Base-by-base conservation (phyloP, 176 grass and related monocot genomes). In the Miscanthus lutarioriparius region DNA sequence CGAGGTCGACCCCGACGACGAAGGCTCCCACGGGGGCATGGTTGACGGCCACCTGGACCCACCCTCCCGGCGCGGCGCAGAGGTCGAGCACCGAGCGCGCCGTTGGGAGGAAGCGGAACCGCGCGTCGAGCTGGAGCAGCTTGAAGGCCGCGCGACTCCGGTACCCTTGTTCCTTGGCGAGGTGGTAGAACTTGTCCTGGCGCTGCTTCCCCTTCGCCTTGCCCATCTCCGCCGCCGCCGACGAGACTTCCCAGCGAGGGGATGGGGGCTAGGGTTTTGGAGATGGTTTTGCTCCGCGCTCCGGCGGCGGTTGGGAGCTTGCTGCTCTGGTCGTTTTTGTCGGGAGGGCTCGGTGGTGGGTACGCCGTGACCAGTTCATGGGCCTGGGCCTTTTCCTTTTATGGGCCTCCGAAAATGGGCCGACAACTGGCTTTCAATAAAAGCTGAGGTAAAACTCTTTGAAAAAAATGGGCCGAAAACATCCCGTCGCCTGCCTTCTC, bases 121-220 rank as follows among this genome's bases (percentile, higher is more conserved):
- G 91, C 20, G 96, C 87, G 59, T 98, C 96, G 30, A 96, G 96
- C 80, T 98, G 96, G 37, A 99, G 89, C 27, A 99, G 93, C 91
- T 99, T 99, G 87, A 93, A 99, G 4, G 96, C 81, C 38, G 96
- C 96, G 0, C 96, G 74, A 10, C 91, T 96, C 64, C 96, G 91
- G 90, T 96, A 96, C 1, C 96, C 96, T 56, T 93, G 85, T 88
- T 99, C 96, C 88, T 94, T 96, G 17, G 96, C 93, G 40, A 99
- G 86, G 64, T 90, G 89, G 81, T 99, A 99, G 86, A 78, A 99
- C 86, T 92, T 99, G 70, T 99, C 96, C 71, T 90, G 89, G 13
- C 96, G 74, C 74, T 93, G 89, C 89, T 91, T 99, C 41, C 96
- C 96, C 85, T 98, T 98, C 47, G 94, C 88, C 88, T 99, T 99